A percentile compares a stretch with the other conserved stretches of the same genome.
These are phyloP conservation scores for Pichia sp. DNA, from an alignment of 1,139 yeast species.

Conservation along the genomic window DNA sequence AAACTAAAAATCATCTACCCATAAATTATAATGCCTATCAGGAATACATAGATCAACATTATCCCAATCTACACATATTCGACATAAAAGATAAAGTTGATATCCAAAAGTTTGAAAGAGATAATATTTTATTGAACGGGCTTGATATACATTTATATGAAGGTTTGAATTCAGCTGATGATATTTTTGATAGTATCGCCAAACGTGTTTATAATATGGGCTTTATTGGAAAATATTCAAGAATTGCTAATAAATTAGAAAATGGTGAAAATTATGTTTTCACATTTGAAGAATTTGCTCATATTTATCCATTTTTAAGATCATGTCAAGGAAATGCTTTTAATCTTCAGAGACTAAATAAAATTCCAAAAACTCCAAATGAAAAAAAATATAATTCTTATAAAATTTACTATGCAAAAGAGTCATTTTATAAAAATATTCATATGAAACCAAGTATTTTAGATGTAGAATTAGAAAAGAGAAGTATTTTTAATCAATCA, in stretches of 20 bases:
- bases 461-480: neutral
- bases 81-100: neutral
- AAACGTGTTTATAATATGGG: slow-evolving; percentile 10
- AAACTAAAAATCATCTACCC: neutral
- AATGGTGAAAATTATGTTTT: slow-evolving; percentile 9
- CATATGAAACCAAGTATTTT: neutral
- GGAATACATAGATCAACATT: slow-evolving; percentile 1
- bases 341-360: neutral
- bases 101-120: neutral
- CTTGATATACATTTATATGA: slow-evolving; percentile 5
- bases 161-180: slow-evolving; percentile 6
- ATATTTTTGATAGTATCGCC: slow-evolving; percentile 10
- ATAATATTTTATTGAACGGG: slow-evolving; percentile 2
- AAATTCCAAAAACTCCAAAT: neutral
- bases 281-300: slow-evolving; percentile 14
- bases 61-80: slow-evolving; percentile 4
- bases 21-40: slow-evolving; percentile 4
- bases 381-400: neutral
- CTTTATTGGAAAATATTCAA: slow-evolving; percentile 13
- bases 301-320: slow-evolving; percentile 13
- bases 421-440: neutral
- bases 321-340: slow-evolving; percentile 2
- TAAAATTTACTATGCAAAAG: neutral
- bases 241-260: slow-evolving; percentile 12
- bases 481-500: slow-evolving; percentile 5